phyloP scores from a whole-genome alignment of 495 filamentous ascomycete species.

The Oidiodendron maius region DNA sequence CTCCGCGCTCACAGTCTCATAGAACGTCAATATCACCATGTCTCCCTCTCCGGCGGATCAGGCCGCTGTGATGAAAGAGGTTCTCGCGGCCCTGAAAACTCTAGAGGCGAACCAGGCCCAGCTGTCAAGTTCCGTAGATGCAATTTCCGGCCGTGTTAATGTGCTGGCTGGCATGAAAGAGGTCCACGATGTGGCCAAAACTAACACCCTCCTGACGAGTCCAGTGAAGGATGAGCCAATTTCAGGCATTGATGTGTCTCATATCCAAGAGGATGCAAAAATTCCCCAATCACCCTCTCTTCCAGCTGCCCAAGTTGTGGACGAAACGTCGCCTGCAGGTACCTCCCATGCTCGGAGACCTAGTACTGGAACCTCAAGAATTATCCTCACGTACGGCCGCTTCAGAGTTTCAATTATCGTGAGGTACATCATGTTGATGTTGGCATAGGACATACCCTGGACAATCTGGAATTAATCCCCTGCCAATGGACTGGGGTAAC shows the following conservation, averaged over 20 bases:
- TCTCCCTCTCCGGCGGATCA: constrained; percentile 18
- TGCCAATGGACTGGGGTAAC: constrained; percentile 84
- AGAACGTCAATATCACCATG: too few species aligned
- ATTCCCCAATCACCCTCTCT: constrained; percentile 20
- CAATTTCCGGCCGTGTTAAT: constrained; percentile 61
- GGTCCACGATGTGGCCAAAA: constrained; percentile 36
- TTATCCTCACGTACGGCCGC: constrained; percentile 50
- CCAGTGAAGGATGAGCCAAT: constrained; percentile 3
- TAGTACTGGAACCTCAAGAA: constrained; percentile 44
- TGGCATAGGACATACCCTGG: constrained; percentile 85
- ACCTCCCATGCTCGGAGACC: constrained; percentile 13
- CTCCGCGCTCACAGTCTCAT: too few species aligned
- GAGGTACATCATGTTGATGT: constrained; percentile 11
- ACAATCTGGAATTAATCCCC: constrained; percentile 86
- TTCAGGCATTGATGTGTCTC: constrained; percentile 1
- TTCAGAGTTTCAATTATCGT: not conserved
- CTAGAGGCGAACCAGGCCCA: constrained; percentile 37
- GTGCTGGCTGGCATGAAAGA: constrained; percentile 51
- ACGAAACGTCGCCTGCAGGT: constrained; percentile 16
- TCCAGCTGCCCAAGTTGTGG: constrained; percentile 18
- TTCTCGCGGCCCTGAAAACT: constrained; percentile 24
- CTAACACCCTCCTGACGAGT: not conserved
- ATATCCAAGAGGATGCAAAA: constrained; percentile 12
- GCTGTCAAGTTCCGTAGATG: constrained; percentile 56
- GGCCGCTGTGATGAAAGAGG: constrained; percentile 22